phyloP scores from a whole-genome alignment of 257 asterid genomes.

The Solanum chilense region DNA sequence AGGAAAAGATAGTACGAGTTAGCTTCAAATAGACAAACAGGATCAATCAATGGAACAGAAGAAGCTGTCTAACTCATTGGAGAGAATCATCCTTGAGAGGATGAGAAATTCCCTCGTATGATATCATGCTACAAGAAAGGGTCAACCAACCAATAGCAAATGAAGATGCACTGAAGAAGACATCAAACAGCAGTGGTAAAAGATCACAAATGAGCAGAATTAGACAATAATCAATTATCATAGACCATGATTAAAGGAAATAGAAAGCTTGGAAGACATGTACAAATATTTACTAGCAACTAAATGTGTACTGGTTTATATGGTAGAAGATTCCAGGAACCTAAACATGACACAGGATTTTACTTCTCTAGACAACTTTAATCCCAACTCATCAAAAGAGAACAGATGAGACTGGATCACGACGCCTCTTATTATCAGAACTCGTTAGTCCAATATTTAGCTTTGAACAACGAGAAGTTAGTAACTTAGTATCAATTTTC shows the following conservation, averaged over 20 bases:
- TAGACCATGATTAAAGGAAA: not conserved
- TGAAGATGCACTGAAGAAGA: not conserved
- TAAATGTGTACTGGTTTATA: not conserved
- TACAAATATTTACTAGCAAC: not conserved
- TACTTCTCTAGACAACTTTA: not conserved
- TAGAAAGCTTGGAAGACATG: not conserved
- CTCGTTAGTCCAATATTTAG: not conserved
- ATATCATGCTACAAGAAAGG: not conserved
- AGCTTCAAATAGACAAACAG: not conserved
- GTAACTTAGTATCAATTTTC: not conserved
- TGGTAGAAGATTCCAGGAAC: not conserved
- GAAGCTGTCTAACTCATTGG: not conserved
- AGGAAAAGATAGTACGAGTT: not conserved
- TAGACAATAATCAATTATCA: not conserved
- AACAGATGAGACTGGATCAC: not conserved
- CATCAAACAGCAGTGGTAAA: not conserved
- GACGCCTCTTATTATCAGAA: not conserved
- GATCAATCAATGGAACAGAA: not conserved
- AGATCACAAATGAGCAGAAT: not conserved
- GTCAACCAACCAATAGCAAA: not conserved
- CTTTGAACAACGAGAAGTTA: not conserved
- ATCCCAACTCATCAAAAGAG: not conserved
- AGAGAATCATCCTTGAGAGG: not conserved
- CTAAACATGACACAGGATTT: not conserved
- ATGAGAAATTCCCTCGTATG: not conserved